A percentile compares a stretch with the other conserved stretches of the same genome.
Conservation (phyloP, 148 eudicot genomes). For the Chenopodium formosanum region DNA sequence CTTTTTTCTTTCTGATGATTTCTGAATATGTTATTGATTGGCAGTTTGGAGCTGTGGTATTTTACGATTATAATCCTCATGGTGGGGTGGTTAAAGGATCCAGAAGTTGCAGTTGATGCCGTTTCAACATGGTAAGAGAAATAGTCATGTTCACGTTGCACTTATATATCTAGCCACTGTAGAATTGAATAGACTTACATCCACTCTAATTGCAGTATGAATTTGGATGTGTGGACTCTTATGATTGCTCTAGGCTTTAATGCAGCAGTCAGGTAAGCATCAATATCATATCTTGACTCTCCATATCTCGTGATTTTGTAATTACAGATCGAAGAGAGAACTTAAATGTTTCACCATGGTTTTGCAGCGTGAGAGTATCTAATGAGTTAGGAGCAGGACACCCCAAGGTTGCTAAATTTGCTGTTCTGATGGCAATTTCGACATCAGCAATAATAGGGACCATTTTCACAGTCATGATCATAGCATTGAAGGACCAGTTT, state of each 20-base stretch:
- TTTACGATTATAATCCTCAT: conserved; percentile 32
- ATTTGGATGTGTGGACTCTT: conserved; percentile 34
- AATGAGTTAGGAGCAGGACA: conserved; percentile 65
- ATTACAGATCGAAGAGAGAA: not conserved
- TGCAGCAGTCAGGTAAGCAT: conserved; percentile 41
- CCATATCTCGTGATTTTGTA: not conserved
- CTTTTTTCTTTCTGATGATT: not conserved
- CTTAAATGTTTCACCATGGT: not conserved
- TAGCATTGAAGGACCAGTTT: conserved; percentile 22
- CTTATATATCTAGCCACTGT: not conserved
- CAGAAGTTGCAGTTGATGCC: conserved; percentile 44
- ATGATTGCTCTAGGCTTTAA: conserved; percentile 43
- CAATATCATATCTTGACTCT: not conserved
- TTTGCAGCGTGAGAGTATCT: conserved; percentile 58
- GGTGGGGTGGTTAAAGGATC: conserved; percentile 43
- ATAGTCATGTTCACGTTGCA: not conserved
- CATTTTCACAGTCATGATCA: conserved; percentile 14
- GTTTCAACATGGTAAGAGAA: conserved; percentile 40
- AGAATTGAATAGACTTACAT: not conserved
- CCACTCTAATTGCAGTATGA: conserved; percentile 31
- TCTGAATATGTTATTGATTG: conserved; percentile 12
- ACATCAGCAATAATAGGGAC: conserved; percentile 26
- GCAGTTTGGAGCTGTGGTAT: conserved; percentile 55
- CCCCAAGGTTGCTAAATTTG: conserved; percentile 53
- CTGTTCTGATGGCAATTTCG: conserved; percentile 27